phyloP scores from a whole-genome alignment of 495 filamentous ascomycete species.

The Lepraria neglecta region DNA sequence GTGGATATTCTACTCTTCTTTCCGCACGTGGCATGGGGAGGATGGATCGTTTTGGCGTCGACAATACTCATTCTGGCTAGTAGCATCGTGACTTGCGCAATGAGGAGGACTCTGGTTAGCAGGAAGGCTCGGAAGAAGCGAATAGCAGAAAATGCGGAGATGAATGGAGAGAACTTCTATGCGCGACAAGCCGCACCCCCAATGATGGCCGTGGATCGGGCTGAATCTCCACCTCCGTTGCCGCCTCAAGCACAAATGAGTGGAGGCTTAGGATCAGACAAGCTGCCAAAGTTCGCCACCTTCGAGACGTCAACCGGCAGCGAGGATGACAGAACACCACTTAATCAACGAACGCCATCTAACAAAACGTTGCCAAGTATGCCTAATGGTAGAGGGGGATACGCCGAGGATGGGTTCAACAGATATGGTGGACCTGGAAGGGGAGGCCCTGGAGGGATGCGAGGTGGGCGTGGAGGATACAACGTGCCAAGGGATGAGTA shows the following conservation, averaged over 20 bases:
- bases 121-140: conserved; percentile 86
- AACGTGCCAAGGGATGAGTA: conserved; percentile 57
- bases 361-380: conserved; percentile 30
- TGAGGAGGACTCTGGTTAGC: conserved; percentile 88
- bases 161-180: conserved; percentile 91
- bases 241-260: conserved; percentile 47
- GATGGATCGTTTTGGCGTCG: conserved; percentile 87
- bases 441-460: conserved; percentile 23
- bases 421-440: conserved; percentile 25
- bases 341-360: conserved; percentile 57
- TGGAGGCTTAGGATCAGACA: conserved; percentile 48
- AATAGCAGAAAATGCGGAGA: conserved; percentile 87
- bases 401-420: conserved; percentile 27
- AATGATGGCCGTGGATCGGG: conserved; percentile 34
- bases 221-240: conserved; percentile 44
- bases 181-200: conserved; percentile 54
- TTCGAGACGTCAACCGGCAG: conserved; percentile 60
- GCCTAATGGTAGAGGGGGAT: conserved; percentile 26
- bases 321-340: conserved; percentile 73
- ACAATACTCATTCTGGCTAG: conserved; percentile 80
- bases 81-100: conserved; percentile 87
- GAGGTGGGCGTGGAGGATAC: conserved; percentile 29
- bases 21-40: conserved; percentile 88
- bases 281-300: conserved; percentile 65
- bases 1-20: conserved; percentile 95